phyloP scores from a whole-genome alignment of 2,329 filamentous ascomycete species.

The Tolypocladium guangdongense region DNA sequence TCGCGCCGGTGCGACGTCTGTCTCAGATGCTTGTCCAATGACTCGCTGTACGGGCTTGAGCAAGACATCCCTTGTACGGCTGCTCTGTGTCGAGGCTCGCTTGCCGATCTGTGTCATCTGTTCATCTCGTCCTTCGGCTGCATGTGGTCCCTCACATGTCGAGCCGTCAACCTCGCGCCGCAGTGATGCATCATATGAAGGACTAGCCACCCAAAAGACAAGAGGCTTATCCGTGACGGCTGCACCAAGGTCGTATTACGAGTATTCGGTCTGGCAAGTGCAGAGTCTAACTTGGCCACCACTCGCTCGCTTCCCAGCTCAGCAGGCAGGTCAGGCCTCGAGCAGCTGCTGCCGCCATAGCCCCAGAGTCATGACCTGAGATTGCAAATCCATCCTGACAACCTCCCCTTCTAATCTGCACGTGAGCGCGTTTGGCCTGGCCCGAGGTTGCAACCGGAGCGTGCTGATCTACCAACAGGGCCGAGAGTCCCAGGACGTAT shows the following conservation, averaged over 20 bases:
- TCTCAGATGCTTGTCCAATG: conserved; percentile 1
- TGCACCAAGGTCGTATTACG: not conserved
- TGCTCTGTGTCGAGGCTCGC: not conserved
- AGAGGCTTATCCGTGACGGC: not conserved
- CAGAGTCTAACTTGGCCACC: not conserved
- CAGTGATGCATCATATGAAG: not conserved
- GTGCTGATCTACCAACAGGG: not conserved
- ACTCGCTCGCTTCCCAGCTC: not conserved
- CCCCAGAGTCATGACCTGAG: not conserved
- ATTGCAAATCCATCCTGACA: not conserved
- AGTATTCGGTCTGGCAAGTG: not conserved
- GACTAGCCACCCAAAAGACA: not conserved
- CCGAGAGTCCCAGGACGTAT: not conserved
- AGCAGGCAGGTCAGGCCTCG: not conserved
- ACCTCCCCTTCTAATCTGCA: not conserved
- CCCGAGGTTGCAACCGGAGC: not conserved
- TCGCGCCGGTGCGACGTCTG: conserved; percentile 1
- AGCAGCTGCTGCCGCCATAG: not conserved
- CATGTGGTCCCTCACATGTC: not conserved
- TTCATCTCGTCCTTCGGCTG: not conserved
- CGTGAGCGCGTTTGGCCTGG: no score
- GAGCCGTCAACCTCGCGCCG: no score
- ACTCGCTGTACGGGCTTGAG: not conserved
- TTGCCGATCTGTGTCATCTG: not conserved
- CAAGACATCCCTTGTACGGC: not conserved